Conservation (phyloP, 768 basidiomycete genomes). For the Podaxis mareebaensis region DNA sequence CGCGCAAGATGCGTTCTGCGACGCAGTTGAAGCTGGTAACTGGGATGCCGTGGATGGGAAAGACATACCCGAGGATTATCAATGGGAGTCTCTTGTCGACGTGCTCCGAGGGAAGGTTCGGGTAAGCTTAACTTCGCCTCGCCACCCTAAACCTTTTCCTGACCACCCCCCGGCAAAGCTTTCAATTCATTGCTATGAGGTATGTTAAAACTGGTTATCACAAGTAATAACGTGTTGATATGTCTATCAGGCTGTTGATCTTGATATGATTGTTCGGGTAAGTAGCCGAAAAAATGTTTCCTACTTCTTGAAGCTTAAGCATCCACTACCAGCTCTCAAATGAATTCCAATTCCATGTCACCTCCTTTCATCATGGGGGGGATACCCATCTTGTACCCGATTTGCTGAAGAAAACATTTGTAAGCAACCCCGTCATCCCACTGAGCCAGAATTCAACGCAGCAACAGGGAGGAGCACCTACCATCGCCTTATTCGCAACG, state of each 20-base stretch:
- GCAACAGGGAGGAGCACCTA: conserved; percentile 50
- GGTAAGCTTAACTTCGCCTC: conserved; percentile 32
- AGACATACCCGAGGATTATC: conserved; percentile 59
- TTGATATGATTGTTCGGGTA: conserved; percentile 68
- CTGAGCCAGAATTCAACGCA: neutral
- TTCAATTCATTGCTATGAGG: conserved; percentile 47
- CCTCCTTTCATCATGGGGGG: conserved; percentile 78
- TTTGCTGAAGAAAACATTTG: conserved; percentile 70
- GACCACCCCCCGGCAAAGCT: conserved; percentile 23
- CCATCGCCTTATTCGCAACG: conserved; percentile 72
- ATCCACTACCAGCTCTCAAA: conserved; percentile 55
- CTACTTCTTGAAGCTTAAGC: neutral
- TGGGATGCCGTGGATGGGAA: conserved; percentile 40
- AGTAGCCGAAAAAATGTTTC: conserved; percentile 20
- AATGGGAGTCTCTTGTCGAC: conserved; percentile 73
- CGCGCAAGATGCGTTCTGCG: conserved; percentile 70
- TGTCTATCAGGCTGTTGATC: conserved; percentile 53
- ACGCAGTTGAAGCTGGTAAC: conserved; percentile 42
- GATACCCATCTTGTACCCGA: conserved; percentile 83
- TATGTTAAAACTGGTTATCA: conserved; percentile 2
- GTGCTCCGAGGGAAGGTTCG: conserved; percentile 75
- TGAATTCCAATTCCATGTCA: conserved; percentile 77
- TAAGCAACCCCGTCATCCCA: conserved; percentile 21
- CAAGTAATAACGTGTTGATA: neutral
- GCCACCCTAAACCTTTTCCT: neutral